Percentiles rank a stretch among this genome's conserved stretches.
These are phyloP conservation scores for Clarireedia sp. DNA, from an alignment of 2,329 filamentous ascomycete species.

Conservation along the genomic window DNA sequence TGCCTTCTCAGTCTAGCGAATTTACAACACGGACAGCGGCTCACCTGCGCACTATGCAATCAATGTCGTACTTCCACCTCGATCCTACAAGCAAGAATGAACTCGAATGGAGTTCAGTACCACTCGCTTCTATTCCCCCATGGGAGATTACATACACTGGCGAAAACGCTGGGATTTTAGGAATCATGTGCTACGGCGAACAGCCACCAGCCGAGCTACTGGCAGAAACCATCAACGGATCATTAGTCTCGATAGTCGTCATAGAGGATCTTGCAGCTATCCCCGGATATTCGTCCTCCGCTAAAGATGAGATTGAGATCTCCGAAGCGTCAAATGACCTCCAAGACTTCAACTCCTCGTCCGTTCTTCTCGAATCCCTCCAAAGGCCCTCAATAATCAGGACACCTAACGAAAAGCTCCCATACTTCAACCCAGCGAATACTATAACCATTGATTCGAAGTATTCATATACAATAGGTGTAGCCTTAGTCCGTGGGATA, in stretches of 20 bases:
- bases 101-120: constrained; percentile 40
- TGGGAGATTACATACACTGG: constrained; percentile 55
- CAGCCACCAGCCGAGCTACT: constrained; percentile 51
- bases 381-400: constrained; percentile 27
- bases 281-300: constrained; percentile 24
- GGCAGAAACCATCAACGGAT: constrained; percentile 59
- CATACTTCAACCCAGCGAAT: constrained; percentile 50
- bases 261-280: constrained; percentile 49
- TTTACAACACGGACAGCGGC: constrained; percentile 51
- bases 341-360: neutral
- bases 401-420: constrained; percentile 46
- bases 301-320: neutral
- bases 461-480: constrained; percentile 51
- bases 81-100: constrained; percentile 18
- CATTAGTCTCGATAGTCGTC: constrained; percentile 57
- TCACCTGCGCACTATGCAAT: constrained; percentile 65
- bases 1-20: constrained; percentile 54
- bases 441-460: constrained; percentile 51
- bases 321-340: neutral
- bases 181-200: constrained; percentile 60
- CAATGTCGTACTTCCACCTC: constrained; percentile 71
- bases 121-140: constrained; percentile 50
- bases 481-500: constrained; percentile 64
- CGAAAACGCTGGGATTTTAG: constrained; percentile 46
- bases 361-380: constrained; percentile 9